Evolutionary conservation across 257 asterid genomes (phyloP), one percentile per base, ranked within the genome.

Genomic region (Petunia axillaris): DNA sequence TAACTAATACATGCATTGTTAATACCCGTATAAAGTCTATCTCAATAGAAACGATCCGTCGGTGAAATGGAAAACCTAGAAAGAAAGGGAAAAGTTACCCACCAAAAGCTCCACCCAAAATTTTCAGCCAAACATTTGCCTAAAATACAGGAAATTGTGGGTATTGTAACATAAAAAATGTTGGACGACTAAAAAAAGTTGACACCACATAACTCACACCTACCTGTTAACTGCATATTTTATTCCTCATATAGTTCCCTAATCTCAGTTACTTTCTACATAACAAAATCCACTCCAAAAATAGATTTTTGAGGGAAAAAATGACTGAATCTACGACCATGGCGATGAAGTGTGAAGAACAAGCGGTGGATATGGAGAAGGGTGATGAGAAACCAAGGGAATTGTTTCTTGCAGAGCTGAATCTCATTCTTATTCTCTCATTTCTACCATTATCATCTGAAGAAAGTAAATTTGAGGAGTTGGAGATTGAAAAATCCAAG

Each of bases 381-480:
- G 50, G 25, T 11, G 75, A 75, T 80, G 87, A 80, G 48, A 52
- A 74, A 14, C 25, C 52, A 52, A 74, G 35, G 37, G 40, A 82
- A 48, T 16, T 64, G 15, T 50, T 78, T 64, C 67, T 88, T 1
- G 81, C 71, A 15, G 92, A 82, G 76, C 79, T 89, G 41, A 91
- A 89, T 81, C 82, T 89, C 2, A 86, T 82, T 3, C 10, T 91
- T 79, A 75, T 91, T 83, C 86, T 89, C 25, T 79, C 89, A 2
- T 84, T 84, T 74, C 91, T 89, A 48, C 86, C 92, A 6, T 85
- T 75, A 66, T 80, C 88, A n/a, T 36, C 60, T 4, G 86, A 57
- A n/a, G 84, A 85, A 50, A 3, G 66, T 5, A 62, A 76, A 14
- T 53, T 44, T 11, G 80, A 76, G 52, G 78, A 63, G 37, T 55